phyloP scores from a whole-genome alignment of 345 rosid species.

The Dimocarpus longan region DNA sequence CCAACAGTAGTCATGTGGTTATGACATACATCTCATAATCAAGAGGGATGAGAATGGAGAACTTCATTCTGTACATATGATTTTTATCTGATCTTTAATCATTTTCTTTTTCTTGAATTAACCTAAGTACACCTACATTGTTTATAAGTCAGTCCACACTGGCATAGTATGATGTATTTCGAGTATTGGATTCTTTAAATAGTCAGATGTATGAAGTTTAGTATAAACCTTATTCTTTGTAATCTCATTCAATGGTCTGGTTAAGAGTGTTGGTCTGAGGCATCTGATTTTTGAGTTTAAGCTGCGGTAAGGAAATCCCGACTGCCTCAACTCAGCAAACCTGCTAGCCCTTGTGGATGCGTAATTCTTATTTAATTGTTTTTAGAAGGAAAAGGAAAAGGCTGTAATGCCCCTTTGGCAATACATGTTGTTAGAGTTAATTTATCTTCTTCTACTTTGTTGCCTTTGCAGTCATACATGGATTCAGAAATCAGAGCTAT shows the following conservation, averaged over 20 bases:
- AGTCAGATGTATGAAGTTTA: not conserved
- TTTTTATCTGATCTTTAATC: not conserved
- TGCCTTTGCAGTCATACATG: slow-evolving; percentile 78
- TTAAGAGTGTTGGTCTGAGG: not conserved
- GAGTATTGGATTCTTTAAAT: not conserved
- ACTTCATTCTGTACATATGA: not conserved
- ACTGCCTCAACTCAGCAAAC: not conserved
- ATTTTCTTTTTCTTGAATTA: not conserved
- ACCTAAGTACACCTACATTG: not conserved
- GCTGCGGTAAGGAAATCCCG: not conserved
- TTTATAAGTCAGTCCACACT: not conserved
- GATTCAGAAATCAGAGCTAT: slow-evolving; percentile 97
- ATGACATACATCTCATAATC: not conserved
- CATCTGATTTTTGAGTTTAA: not conserved
- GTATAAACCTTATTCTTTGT: not conserved
- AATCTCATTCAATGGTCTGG: not conserved
- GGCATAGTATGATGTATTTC: not conserved
- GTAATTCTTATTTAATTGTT: not conserved
- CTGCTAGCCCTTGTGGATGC: not conserved
- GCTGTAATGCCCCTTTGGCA: not conserved
- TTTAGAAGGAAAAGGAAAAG: not conserved
- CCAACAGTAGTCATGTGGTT: not conserved
- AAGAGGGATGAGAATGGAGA: not conserved
- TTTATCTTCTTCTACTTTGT: slow-evolving; percentile 7
- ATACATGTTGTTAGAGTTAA: not conserved